phyloP scores from a whole-genome alignment of 2,329 filamentous ascomycete genomes.

The Acrocalymma vagum region DNA sequence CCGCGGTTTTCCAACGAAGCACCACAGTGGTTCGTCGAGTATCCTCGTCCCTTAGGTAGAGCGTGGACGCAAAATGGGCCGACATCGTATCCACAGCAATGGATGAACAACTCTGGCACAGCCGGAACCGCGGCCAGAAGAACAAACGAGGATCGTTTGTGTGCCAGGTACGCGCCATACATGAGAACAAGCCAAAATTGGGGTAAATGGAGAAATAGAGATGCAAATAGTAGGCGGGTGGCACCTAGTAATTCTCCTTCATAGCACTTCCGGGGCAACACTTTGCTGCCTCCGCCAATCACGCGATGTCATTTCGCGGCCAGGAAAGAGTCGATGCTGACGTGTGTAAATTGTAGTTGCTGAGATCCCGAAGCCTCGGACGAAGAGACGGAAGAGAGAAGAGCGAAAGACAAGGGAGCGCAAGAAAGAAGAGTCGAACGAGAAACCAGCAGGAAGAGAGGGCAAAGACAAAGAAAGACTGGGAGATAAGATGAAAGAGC shows the following conservation, averaged over 20 bases:
- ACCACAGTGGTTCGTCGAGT: constrained; percentile 17
- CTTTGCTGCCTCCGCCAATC: too few relatives aligned
- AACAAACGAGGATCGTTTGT: constrained; percentile 5
- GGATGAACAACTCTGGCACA: constrained; percentile 9
- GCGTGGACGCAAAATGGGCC: constrained; percentile 18
- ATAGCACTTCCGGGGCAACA: too few relatives aligned
- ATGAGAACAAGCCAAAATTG: constrained; percentile 6
- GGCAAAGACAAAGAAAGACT: too few relatives aligned
- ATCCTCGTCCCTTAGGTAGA: constrained; percentile 10
- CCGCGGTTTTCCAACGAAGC: constrained; percentile 10
- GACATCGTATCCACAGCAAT: constrained; percentile 20
- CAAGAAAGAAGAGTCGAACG: too few relatives aligned
- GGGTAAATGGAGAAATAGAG: constrained; percentile 16
- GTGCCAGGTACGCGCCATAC: constrained; percentile 31
- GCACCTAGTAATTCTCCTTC: constrained; percentile 34
- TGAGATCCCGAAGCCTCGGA: too few relatives aligned
- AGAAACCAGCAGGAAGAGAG: too few relatives aligned
- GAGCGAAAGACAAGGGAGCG: too few relatives aligned
- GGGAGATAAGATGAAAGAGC: too few relatives aligned
- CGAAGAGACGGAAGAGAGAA: too few relatives aligned
- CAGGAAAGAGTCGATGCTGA: too few relatives aligned
- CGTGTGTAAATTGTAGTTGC: too few relatives aligned
- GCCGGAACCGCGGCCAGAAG: constrained; percentile 1
- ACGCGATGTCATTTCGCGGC: too few relatives aligned
- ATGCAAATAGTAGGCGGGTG: constrained; percentile 18